These are phyloP conservation scores for Neofusicoccum sp. DNA, from an alignment of 2,329 filamentous ascomycete genomes.

Conservation along the genomic window DNA sequence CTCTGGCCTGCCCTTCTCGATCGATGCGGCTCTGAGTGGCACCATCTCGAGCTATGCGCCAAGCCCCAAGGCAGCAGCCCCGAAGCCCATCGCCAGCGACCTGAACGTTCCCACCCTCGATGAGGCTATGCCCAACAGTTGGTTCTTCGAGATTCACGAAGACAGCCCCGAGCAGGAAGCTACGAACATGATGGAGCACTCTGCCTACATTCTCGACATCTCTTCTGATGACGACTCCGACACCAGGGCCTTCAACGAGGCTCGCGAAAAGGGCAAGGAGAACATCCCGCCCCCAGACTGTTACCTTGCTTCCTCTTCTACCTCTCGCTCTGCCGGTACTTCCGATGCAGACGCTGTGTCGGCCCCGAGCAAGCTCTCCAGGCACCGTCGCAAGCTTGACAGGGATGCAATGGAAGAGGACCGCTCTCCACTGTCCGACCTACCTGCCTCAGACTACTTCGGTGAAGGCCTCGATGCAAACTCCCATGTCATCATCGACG, in stretches of 20 bases:
- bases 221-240: slow-evolving; percentile 79
- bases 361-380: slow-evolving; percentile 29
- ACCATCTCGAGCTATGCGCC: slow-evolving; percentile 62
- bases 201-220: slow-evolving; percentile 82
- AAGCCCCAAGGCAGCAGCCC: slow-evolving; percentile 29
- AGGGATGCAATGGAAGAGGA: slow-evolving; percentile 43
- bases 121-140: slow-evolving; percentile 58
- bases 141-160: slow-evolving; percentile 94
- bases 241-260: slow-evolving; percentile 52
- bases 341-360: slow-evolving; percentile 23
- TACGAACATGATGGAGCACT: slow-evolving; percentile 89
- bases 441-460: slow-evolving; percentile 39
- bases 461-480: slow-evolving; percentile 36
- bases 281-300: slow-evolving; percentile 73
- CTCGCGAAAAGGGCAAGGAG: slow-evolving; percentile 76
- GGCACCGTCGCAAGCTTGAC: slow-evolving; percentile 26
- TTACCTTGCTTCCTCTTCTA: neutral
- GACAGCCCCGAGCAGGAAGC: slow-evolving; percentile 88
- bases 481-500: slow-evolving; percentile 37
- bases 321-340: slow-evolving; percentile 12
- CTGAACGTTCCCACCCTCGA: slow-evolving; percentile 48
- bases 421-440: slow-evolving; percentile 36
- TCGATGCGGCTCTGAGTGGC: slow-evolving; percentile 78
- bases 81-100: slow-evolving; percentile 30
- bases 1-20: slow-evolving; percentile 66